Evolutionary conservation across 140 eudicot genomes (phyloP).

Genomic region (Oenanthe javanica): DNA sequence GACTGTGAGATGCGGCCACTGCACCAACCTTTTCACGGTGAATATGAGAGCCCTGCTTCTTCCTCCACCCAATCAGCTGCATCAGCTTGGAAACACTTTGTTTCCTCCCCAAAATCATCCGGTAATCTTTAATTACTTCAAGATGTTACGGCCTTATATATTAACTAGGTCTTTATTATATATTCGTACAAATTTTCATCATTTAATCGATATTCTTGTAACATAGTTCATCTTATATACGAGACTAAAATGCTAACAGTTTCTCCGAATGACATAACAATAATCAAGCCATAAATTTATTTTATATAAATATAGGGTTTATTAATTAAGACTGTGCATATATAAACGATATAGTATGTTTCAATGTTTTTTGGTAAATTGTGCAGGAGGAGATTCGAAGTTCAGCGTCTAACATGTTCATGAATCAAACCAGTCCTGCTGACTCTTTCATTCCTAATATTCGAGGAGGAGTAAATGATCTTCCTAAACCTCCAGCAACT

Average conservation of each 20-base stretch:
- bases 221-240: too few species aligned
- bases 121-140: conserved; percentile 26
- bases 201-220: too few species aligned
- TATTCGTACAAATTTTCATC: too few species aligned
- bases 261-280: neutral
- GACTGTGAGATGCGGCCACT: conserved; percentile 94
- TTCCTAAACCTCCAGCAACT: conserved; percentile 86
- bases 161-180: neutral
- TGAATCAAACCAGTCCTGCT: conserved; percentile 54
- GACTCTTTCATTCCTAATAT: conserved; percentile 41
- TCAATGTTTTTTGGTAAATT: neutral
- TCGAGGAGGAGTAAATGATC: conserved; percentile 60
- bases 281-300: neutral
- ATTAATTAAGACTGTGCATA: neutral
- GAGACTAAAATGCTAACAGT: neutral
- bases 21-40: conserved; percentile 70
- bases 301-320: neutral
- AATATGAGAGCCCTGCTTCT: conserved; percentile 61
- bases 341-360: neutral
- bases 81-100: conserved; percentile 58
- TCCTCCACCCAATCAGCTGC: conserved; percentile 65
- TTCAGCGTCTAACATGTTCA: conserved; percentile 52
- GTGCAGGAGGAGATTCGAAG: conserved; percentile 66
- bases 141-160: neutral
- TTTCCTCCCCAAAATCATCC: conserved; percentile 67